These are phyloP conservation scores for Penicillium goetzii DNA, from an alignment of 495 filamentous ascomycete genomes.

Conservation along the genomic window DNA sequence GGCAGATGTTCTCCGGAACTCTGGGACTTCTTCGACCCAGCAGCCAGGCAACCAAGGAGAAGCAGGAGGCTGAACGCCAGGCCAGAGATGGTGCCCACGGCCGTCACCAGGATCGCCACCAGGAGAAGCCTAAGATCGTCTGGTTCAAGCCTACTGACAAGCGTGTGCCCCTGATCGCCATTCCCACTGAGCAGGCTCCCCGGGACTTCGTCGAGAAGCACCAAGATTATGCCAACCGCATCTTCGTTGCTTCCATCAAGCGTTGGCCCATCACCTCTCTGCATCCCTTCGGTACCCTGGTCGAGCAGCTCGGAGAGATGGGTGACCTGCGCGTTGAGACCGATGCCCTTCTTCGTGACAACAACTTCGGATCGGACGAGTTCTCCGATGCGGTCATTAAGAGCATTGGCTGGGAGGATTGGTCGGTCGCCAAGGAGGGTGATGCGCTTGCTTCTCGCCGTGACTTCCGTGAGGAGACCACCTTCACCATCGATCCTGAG, in stretches of 20 bases:
- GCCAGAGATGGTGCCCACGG: slow-evolving; percentile 81
- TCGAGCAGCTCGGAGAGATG: slow-evolving; percentile 97
- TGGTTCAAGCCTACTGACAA: slow-evolving; percentile 99
- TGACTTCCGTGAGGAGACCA: slow-evolving; percentile 87
- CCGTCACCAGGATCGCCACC: slow-evolving; percentile 81
- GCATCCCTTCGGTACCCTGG: slow-evolving; percentile 95
- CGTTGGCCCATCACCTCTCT: slow-evolving; percentile 99
- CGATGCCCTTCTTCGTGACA: slow-evolving; percentile 93
- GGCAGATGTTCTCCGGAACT: slow-evolving; percentile 99
- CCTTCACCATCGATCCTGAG: slow-evolving; percentile 89
- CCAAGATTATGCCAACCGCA: slow-evolving; percentile 94
- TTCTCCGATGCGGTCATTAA: slow-evolving; percentile 95
- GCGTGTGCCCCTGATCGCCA: slow-evolving; percentile 95
- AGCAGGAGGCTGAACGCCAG: slow-evolving; percentile 94
- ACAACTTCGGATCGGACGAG: slow-evolving; percentile 97
- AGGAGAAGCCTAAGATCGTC: slow-evolving; percentile 99
- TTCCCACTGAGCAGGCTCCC: slow-evolving; percentile 96
- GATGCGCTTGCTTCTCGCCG: slow-evolving; percentile 78
- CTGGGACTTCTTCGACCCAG: slow-evolving; percentile 91
- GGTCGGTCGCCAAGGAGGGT: slow-evolving; percentile 81
- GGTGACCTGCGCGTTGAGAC: slow-evolving; percentile 96
- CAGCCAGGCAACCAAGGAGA: slow-evolving; percentile 99
- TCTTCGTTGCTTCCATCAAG: slow-evolving; percentile 99
- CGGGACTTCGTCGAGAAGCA: slow-evolving; percentile 98
- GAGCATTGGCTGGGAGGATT: slow-evolving; percentile 89